phyloP scores from a whole-genome alignment of 305 asterid species.

The Fraxinus ornus region DNA sequence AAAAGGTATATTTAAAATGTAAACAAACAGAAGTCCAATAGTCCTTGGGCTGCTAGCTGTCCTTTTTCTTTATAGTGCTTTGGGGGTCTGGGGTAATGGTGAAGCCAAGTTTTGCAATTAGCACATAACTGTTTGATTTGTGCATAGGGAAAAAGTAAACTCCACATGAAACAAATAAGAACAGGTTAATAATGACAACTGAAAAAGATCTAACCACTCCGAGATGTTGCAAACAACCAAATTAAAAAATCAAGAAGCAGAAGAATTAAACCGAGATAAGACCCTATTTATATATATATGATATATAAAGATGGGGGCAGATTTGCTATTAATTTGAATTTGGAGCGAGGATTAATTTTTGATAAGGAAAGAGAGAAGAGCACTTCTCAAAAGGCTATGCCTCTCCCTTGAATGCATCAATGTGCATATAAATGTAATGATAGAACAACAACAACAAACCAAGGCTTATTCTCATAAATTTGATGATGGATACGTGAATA shows the following conservation, averaged over 20 bases:
- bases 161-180: not conserved
- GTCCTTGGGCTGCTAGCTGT: not conserved
- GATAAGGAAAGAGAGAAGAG: not conserved
- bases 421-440: not conserved
- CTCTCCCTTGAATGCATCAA: not conserved
- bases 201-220: conserved; percentile 10
- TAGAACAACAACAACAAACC: not conserved
- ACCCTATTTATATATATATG: not conserved
- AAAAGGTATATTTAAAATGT: conserved; percentile 18
- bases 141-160: not conserved
- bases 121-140: conserved; percentile 3
- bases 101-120: conserved; percentile 2
- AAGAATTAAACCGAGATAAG: not conserved
- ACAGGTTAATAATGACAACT: not conserved
- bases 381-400: not conserved
- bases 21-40: not conserved
- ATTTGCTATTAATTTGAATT: not conserved
- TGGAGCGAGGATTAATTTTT: not conserved
- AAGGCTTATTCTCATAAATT: conserved; percentile 4
- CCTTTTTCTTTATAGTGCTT: not conserved
- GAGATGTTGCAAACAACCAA: not conserved
- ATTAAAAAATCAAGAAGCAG: conserved; percentile 7
- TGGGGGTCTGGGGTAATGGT: not conserved
- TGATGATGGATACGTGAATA: not conserved
- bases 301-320: not conserved